Percentiles rank a stretch among this genome's conserved stretches.
These are phyloP conservation scores for Aspergillus puulaauensis DNA, from an alignment of 2,329 filamentous ascomycete genomes.

Conservation along the genomic window DNA sequence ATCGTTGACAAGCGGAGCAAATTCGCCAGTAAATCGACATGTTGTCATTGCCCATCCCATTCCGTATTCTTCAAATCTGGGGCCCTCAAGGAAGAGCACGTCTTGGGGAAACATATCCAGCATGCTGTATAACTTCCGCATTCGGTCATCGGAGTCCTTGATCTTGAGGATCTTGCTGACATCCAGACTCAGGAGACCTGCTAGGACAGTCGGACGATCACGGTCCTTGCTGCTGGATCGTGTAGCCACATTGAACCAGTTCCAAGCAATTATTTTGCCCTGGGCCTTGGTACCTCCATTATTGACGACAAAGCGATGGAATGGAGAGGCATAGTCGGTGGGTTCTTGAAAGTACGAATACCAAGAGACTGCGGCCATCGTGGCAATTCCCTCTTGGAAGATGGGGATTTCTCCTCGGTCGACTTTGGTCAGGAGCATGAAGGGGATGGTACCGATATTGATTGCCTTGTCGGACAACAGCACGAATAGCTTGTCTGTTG, in stretches of 20 bases:
- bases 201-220: neutral
- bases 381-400: neutral
- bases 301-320: neutral
- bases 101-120: neutral
- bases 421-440: neutral
- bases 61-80: neutral
- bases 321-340: neutral
- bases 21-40: neutral
- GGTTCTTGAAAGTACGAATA: neutral
- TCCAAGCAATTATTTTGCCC: neutral
- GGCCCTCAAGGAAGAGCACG: neutral
- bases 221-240: neutral
- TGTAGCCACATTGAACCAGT: conserved; percentile 2
- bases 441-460: neutral
- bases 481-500: neutral
- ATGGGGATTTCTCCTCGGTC: neutral
- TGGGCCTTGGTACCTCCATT: neutral
- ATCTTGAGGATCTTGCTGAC: neutral
- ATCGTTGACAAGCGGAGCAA: neutral
- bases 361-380: neutral
- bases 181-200: neutral
- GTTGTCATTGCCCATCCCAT: neutral
- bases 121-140: neutral
- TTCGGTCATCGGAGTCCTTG: neutral
- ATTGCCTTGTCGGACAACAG: neutral